Conservation (phyloP, 371 early-diverging fungal genomes). For the Apophysomyces ossiformis region DNA sequence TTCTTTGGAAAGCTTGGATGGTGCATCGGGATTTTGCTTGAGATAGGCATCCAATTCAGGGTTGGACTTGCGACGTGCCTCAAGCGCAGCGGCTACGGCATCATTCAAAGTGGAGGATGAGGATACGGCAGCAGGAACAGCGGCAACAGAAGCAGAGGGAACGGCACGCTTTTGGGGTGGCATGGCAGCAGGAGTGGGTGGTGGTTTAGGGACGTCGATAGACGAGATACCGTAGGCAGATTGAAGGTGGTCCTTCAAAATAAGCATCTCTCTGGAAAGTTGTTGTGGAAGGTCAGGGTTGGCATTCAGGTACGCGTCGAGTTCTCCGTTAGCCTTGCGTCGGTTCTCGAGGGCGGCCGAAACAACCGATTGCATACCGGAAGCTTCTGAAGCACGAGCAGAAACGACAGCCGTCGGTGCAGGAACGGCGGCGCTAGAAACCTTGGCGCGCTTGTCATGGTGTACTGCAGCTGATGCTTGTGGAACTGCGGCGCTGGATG, state of each 20-base stretch:
- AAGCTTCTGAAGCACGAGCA: neutral
- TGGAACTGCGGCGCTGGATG: neutral
- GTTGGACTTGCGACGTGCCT: conserved; percentile 8
- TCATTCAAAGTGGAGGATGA: neutral
- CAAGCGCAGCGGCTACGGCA: neutral
- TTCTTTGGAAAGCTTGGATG: neutral
- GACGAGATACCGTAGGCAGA: neutral
- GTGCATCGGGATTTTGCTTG: neutral
- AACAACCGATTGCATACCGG: neutral
- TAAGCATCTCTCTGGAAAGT: conserved; percentile 2
- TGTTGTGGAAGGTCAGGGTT: neutral
- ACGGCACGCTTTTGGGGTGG: too few species aligned
- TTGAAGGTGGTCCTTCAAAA: neutral
- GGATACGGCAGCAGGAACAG: too few species aligned
- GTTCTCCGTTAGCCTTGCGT: neutral
- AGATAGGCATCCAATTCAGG: neutral
- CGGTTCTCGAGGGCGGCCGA: neutral
- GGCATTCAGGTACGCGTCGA: neutral
- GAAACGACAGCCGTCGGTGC: neutral
- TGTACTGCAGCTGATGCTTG: too few species aligned
- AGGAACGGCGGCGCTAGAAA: neutral
- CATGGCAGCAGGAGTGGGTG: too few species aligned
- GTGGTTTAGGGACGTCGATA: neutral
- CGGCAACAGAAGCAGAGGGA: too few species aligned
- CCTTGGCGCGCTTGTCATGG: too few species aligned